Base-by-base conservation (phyloP, 352 stramenopile genomes). In the Halophytophthora batemanensis region DNA sequence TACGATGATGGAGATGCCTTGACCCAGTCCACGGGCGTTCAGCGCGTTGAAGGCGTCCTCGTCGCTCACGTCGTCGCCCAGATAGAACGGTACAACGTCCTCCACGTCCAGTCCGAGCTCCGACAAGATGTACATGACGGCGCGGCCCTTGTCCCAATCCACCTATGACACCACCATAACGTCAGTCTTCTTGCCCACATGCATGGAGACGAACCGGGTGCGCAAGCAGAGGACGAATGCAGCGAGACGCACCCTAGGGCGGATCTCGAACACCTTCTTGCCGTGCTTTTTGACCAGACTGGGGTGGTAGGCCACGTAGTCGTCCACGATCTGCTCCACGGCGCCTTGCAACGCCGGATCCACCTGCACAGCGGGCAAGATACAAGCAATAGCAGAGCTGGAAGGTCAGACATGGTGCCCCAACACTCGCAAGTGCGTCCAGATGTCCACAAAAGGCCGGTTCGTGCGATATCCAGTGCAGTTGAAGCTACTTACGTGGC, bases 281-380 rank as follows among this genome's bases (percentile, higher is more conserved):
- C 75, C 77, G 64, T 77, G 69, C 63, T 80, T 83, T 57, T 87
- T 83, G 29, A 70, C 71, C 7, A 86, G 64, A 31, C 51, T 69
- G 17, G 70, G 68, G 38, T 80, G 57, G 13, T 57, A 66, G 11
- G 43, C 43, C 21, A 82, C 50, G 58, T 92, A 98, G 46, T 58
- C 61, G 44, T 95, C 77, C 11, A 98, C 73, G 38, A 98, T 97
- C 10, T 74, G 60, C 29, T 87, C 67, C 5, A 98, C 89, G 1
- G 88, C 50, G n/a, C 58, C 52, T 41, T 86, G 72, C 10, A 79
- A 57, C 21, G 60, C 56, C 6, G 58, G 56, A 28, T 64, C 69
- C 41, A 79, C 63, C 69, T 76, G 49, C 21, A n/a, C 15, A 69
- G 45, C 25, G 25, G 4, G 17, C 46, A 59, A 46, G 59, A 61